phyloP scores from a whole-genome alignment of 768 basidiomycete species.

The Solioccasus polychromus region DNA sequence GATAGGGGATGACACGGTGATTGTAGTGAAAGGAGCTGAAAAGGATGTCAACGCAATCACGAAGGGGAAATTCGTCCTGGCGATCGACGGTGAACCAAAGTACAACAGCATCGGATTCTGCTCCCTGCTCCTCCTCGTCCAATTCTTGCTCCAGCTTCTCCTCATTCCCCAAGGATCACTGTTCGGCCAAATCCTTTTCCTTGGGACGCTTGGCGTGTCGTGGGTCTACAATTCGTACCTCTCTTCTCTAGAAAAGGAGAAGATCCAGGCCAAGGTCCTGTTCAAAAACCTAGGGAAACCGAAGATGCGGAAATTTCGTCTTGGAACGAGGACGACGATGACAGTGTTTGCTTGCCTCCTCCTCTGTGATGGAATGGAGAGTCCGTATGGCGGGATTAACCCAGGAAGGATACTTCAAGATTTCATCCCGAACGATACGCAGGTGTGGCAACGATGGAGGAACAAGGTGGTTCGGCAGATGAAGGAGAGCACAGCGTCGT shows the following conservation, averaged over 20 bases:
- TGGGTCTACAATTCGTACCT: conserved; percentile 37
- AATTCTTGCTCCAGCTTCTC: conserved; percentile 34
- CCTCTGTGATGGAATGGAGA: conserved; percentile 23
- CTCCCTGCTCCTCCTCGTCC: conserved; percentile 30
- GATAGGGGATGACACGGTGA: conserved; percentile 20
- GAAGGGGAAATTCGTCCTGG: conserved; percentile 28
- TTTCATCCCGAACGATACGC: conserved; percentile 24
- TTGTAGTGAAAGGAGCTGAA: conserved; percentile 33
- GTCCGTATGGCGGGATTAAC: conserved; percentile 7
- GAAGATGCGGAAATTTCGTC: conserved; percentile 16
- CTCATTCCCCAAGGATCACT: conserved; percentile 34
- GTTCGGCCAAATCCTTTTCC: conserved; percentile 37
- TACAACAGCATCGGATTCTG: conserved; percentile 26
- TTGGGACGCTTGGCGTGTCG: conserved; percentile 29
- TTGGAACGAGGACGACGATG: conserved; percentile 22
- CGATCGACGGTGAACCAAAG: conserved; percentile 8
- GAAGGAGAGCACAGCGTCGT: not conserved
- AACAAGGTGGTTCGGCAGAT: conserved; percentile 20
- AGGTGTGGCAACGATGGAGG: conserved; percentile 26
- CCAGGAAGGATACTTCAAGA: conserved; percentile 16
- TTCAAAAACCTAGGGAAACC: conserved; percentile 15
- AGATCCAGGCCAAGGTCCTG: conserved; percentile 27
- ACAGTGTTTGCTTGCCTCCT: conserved; percentile 25
- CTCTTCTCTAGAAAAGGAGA: too few species aligned
- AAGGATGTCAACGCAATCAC: conserved; percentile 31